phyloP scores from a whole-genome alignment of 2,329 filamentous ascomycete species.

The Apiospora hydei region DNA sequence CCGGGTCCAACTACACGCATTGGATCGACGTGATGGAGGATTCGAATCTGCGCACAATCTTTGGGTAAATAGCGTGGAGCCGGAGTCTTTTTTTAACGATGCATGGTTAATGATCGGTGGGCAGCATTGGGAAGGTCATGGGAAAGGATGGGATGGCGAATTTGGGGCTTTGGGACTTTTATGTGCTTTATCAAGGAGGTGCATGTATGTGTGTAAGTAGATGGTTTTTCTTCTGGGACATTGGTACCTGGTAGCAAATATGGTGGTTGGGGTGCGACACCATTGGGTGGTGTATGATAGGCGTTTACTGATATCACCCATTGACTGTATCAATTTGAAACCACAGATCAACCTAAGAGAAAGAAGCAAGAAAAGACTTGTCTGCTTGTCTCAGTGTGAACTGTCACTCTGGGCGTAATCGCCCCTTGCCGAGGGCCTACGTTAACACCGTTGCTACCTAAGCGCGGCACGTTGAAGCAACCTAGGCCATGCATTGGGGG shows the following conservation, averaged over 20 bases:
- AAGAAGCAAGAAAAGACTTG: neutral
- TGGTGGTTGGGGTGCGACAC: neutral
- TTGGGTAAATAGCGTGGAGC: conserved; percentile 25
- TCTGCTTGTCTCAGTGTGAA: neutral
- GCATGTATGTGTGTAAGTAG: neutral
- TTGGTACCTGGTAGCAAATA: too few relatives aligned
- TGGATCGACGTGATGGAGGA: conserved; percentile 50
- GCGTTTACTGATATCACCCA: neutral
- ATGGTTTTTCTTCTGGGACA: neutral
- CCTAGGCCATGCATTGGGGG: neutral
- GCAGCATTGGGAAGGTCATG: neutral
- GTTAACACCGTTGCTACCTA: neutral
- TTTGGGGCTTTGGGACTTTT: neutral
- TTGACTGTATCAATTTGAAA: conserved; percentile 15
- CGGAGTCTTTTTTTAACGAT: neutral
- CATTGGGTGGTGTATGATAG: conserved; percentile 10
- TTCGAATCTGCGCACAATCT: conserved; percentile 30
- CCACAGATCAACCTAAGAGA: neutral
- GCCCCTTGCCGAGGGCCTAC: neutral
- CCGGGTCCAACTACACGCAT: conserved; percentile 43
- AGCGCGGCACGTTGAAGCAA: neutral
- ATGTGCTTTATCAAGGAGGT: neutral
- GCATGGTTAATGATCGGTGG: neutral
- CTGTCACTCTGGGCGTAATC: neutral
- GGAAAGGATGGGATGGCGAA: neutral